phyloP scores from a whole-genome alignment of 2,329 filamentous ascomycete species.

The Diaporthe helianthi region DNA sequence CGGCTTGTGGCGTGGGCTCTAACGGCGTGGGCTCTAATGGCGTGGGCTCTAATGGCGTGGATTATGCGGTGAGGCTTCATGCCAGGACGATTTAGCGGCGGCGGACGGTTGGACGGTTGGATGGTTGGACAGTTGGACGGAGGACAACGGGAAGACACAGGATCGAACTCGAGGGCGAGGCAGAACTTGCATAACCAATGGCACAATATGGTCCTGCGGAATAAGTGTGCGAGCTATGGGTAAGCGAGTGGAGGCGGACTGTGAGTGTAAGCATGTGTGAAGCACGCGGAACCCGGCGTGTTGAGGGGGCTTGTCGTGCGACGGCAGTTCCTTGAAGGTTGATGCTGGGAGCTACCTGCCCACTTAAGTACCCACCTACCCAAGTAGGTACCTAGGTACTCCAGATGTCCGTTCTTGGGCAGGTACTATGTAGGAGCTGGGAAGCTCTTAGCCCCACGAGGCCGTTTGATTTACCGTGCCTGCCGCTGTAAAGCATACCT shows the following conservation, averaged over 20 bases:
- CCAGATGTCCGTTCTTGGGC: no score
- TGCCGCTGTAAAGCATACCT: conserved; percentile 2
- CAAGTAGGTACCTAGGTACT: no score
- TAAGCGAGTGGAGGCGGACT: neutral
- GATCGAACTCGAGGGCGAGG: conserved; percentile 7
- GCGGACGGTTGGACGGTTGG: neutral
- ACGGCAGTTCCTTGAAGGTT: neutral
- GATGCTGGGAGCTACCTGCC: neutral
- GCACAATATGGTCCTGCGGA: neutral
- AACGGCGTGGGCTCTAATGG: no score
- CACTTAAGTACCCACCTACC: no score
- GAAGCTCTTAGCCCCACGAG: neutral
- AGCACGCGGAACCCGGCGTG: conserved; percentile 8
- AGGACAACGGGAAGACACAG: conserved; percentile 4
- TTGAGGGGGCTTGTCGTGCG: conserved; percentile 1
- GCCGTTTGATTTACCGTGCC: neutral
- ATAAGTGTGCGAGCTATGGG: neutral
- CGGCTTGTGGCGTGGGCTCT: neutral
- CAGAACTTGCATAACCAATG: neutral
- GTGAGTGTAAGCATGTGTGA: neutral
- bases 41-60: neutral
- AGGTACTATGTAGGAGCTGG: no score
- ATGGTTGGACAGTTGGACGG: neutral
- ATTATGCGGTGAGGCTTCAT: conserved; percentile 7
- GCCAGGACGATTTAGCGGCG: neutral